Conservation (phyloP, 2,329 filamentous ascomycete species). For the Calonectria pteridis region DNA sequence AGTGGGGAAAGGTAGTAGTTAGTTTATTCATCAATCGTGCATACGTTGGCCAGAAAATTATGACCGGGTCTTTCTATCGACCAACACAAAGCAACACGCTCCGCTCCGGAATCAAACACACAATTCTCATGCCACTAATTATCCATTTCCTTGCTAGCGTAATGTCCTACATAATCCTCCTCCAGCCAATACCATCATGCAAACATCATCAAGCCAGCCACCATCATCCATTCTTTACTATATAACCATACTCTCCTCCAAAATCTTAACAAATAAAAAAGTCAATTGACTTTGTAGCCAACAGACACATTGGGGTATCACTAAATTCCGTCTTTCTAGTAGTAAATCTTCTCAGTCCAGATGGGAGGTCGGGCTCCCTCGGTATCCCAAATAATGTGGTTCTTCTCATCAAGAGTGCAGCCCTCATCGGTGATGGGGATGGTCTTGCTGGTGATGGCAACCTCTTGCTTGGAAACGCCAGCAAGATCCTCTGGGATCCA, state of each 20-base stretch:
- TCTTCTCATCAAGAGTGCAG: slow-evolving; percentile 76
- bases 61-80: slow-evolving; percentile 24
- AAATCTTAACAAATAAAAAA: slow-evolving; percentile 31
- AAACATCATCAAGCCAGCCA: not conserved
- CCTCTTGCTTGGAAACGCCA: slow-evolving; percentile 79
- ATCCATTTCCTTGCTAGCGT: slow-evolving; percentile 10
- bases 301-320: slow-evolving; percentile 45
- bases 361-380: slow-evolving; percentile 58
- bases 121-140: not conserved
- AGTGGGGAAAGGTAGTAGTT: too few species aligned
- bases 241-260: not conserved
- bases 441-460: slow-evolving; percentile 73
- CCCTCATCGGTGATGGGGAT: slow-evolving; percentile 81
- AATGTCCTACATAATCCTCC: not conserved
- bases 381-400: slow-evolving; percentile 57
- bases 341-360: slow-evolving; percentile 59
- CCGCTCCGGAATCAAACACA: not conserved
- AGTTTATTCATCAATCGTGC: slow-evolving; percentile 14
- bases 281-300: slow-evolving; percentile 39
- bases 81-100: not conserved
- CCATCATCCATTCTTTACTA: not conserved
- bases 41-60: slow-evolving; percentile 34
- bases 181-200: not conserved
- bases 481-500: slow-evolving; percentile 82
- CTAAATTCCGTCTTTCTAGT: slow-evolving; percentile 48